Percentiles rank a stretch among this genome's conserved stretches.
Evolutionary conservation across 2,329 filamentous ascomycete genomes (phyloP).

Genomic region (Penicillium sp.): DNA sequence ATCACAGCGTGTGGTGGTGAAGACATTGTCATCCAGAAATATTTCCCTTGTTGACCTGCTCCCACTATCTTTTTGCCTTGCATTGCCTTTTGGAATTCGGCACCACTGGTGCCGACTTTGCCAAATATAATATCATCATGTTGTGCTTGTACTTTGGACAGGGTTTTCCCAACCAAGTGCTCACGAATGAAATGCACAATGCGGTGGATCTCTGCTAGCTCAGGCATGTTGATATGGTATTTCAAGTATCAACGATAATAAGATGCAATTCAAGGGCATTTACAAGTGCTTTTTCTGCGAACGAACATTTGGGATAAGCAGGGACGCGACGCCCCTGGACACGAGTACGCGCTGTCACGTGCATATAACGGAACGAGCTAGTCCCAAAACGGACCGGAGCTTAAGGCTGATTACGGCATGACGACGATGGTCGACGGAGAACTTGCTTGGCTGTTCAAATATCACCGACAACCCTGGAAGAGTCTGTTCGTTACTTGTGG

Average conservation of each 20-base stretch:
- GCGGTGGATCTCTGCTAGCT: conserved; percentile 66
- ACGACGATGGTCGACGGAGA: not conserved
- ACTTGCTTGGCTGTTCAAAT: not conserved
- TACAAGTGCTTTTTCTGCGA: not conserved
- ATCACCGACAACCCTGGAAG: not conserved
- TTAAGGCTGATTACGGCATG: not conserved
- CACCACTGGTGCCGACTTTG: conserved; percentile 78
- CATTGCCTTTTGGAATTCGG: conserved; percentile 70
- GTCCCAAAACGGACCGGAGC: not conserved
- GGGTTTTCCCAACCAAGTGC: conserved; percentile 78
- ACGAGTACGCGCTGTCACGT: conserved; percentile 6
- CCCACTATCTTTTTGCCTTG: conserved; percentile 68
- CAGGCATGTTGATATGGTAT: conserved; percentile 40
- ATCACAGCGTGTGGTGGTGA: conserved; percentile 80
- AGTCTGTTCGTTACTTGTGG: not conserved
- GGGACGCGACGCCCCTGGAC: not conserved
- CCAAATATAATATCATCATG: conserved; percentile 86
- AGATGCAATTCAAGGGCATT: conserved; percentile 1
- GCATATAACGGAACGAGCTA: not conserved
- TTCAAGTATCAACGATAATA: not conserved
- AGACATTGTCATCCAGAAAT: conserved; percentile 85
- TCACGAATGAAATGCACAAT: conserved; percentile 81
- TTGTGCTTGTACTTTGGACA: conserved; percentile 66
- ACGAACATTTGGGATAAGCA: not conserved
- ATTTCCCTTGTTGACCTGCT: conserved; percentile 89